phyloP scores from a whole-genome alignment of 116 monocot species.

The Cymodocea nodosa region DNA sequence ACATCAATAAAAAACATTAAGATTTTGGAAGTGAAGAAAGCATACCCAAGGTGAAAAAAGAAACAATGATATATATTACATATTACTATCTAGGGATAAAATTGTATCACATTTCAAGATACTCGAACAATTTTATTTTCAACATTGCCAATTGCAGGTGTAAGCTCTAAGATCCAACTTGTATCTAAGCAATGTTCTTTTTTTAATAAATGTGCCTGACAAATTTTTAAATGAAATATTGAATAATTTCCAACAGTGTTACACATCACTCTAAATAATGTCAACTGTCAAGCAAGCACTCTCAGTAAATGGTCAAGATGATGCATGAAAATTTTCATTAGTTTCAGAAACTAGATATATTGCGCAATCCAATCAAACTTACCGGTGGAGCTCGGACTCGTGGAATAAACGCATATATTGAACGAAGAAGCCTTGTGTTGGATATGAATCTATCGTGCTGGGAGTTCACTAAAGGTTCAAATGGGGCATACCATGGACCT shows the following conservation, averaged over 20 bases:
- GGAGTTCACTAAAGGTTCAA: constrained; percentile 48
- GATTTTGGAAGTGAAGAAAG: neutral
- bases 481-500: constrained; percentile 45
- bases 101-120: too few relatives aligned
- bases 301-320: neutral
- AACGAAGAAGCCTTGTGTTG: constrained; percentile 58
- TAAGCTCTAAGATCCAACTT: too few relatives aligned
- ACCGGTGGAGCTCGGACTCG: constrained; percentile 79
- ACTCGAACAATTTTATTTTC: too few relatives aligned
- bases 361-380: constrained; percentile 12
- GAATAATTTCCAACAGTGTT: neutral
- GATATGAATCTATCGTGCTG: constrained; percentile 68
- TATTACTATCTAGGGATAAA: too few relatives aligned
- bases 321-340: constrained; percentile 1
- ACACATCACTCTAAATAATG: neutral
- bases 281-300: neutral
- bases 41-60: too few relatives aligned
- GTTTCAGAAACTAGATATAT: neutral
- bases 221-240: too few relatives aligned
- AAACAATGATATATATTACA: too few relatives aligned
- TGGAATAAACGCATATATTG: constrained; percentile 80
- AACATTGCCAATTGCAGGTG: too few relatives aligned
- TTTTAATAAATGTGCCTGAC: too few relatives aligned
- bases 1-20: too few relatives aligned
- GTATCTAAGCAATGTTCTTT: too few relatives aligned